Base-by-base conservation (phyloP, 2,329 filamentous ascomycete species). In the Cladophialophora carrionii region DNA sequence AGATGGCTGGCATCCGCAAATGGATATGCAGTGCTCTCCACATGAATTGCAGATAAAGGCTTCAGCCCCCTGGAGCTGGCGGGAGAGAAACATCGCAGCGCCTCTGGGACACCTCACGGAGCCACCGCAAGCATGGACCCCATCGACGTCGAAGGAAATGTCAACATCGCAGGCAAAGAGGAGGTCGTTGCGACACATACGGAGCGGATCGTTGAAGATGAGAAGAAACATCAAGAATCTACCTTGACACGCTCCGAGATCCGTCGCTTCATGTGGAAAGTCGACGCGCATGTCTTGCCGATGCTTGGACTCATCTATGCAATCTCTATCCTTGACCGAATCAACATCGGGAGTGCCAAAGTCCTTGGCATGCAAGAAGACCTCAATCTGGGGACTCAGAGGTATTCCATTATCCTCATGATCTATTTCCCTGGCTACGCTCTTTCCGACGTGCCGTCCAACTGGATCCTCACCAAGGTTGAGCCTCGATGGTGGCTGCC, bases 301-400 rank as follows among this genome's bases (percentile, higher is more conserved):
- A 63, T 61, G 48, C 31, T 66, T 32, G 51, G 60, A n/a, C 41
- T 52, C 10, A 57, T 62, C 24, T 64, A 63, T 26, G 51, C 55
- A 2, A 32, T 63, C 10, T 63, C 61, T 14, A 61, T 63, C 51
- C 63, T 66, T n/a, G 64, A 66, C 52, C 64, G 64, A 5, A 64
- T 63, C 56, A 66, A 66, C 26, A 66, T 66, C 20, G 61, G 61
- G 2, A 22, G 12, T n/a, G 64, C 64, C 10, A 63, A 64, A 37
- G 64, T 67, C n/a, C 37, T 64, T 10, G 64, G 64, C 24, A 67
- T 67, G 64, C 48, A 59, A 34, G 41, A 67, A 46, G 64, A 67
- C 43, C 43, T 64, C 31, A 48, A 58, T 10, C 29, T 67, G 4
- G 61, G 46, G 2, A 61, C 20, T 3, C 22, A 54, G 8, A 48